A percentile compares a stretch with the other conserved stretches of the same genome.
These are phyloP conservation scores for Eucalyptus erythrocorys DNA, from an alignment of 345 rosid genomes.

Conservation along the genomic window DNA sequence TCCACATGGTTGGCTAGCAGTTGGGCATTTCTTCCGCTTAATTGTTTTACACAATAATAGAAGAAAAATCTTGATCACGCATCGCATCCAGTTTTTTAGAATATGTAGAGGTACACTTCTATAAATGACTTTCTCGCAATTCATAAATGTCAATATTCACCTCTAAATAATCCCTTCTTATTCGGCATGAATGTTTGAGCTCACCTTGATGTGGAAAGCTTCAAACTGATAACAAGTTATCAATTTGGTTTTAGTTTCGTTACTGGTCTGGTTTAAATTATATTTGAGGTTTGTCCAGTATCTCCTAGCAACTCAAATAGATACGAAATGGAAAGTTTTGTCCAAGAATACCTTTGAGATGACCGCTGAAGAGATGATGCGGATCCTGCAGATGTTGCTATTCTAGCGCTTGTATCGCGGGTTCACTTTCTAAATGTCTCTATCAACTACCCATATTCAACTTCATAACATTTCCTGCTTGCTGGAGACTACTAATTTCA, in stretches of 20 bases:
- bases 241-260: background rate
- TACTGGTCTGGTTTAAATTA: background rate
- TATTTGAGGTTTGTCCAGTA: background rate
- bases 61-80: background rate
- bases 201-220: background rate
- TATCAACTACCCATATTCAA: slow-evolving; percentile 11
- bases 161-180: background rate
- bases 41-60: background rate
- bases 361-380: slow-evolving; percentile 38
- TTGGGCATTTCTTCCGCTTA: background rate
- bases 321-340: background rate
- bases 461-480: slow-evolving; percentile 13
- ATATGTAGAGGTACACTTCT: background rate
- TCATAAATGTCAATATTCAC: background rate
- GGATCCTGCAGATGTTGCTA: slow-evolving; percentile 33
- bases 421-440: slow-evolving; percentile 11
- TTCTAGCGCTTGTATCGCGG: slow-evolving; percentile 5
- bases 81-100: background rate
- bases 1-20: background rate
- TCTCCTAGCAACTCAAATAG: background rate
- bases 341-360: slow-evolving; percentile 14
- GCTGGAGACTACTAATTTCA: slow-evolving; percentile 32
- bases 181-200: background rate
- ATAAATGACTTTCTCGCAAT: background rate
- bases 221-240: background rate